A percentile compares a stretch with the other conserved stretches of the same genome.
These are phyloP conservation scores for Phytophthora melonis DNA, from an alignment of 352 stramenopile genomes.

Conservation along the genomic window DNA sequence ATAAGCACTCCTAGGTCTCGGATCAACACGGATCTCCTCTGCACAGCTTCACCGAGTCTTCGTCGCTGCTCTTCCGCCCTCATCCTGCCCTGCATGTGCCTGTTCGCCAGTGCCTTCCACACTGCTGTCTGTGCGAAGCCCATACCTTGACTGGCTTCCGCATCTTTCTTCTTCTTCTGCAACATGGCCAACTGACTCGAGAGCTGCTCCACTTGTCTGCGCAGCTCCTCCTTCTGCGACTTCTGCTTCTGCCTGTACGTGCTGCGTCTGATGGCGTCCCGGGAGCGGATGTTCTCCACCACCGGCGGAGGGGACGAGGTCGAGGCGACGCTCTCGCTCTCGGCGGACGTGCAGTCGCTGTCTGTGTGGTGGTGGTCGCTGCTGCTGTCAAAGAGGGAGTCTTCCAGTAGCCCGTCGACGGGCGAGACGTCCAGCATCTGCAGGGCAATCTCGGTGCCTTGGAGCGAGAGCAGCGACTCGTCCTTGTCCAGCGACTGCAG, in stretches of 20 bases:
- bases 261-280: slow-evolving; percentile 37
- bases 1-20: slow-evolving; percentile 19
- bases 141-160: neutral
- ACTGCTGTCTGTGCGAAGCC: slow-evolving; percentile 7
- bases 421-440: slow-evolving; percentile 31
- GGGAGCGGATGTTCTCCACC: slow-evolving; percentile 25
- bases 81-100: slow-evolving; percentile 28
- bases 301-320: slow-evolving; percentile 6
- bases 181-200: slow-evolving; percentile 13
- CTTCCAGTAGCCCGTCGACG: slow-evolving; percentile 23
- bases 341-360: slow-evolving; percentile 27
- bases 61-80: slow-evolving; percentile 28
- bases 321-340: slow-evolving; percentile 34
- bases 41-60: slow-evolving; percentile 28
- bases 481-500: slow-evolving; percentile 30
- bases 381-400: neutral
- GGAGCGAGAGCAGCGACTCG: slow-evolving; percentile 9
- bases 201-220: slow-evolving; percentile 28
- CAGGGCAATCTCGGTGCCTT: slow-evolving; percentile 26
- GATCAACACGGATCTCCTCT: slow-evolving; percentile 25
- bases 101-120: slow-evolving; percentile 35
- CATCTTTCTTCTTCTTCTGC: slow-evolving; percentile 16
- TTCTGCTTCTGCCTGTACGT: slow-evolving; percentile 40
- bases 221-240: slow-evolving; percentile 18
- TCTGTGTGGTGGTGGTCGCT: slow-evolving; percentile 18